Evolutionary conservation across 106 monocot species (phyloP), one percentile per base, ranked within the genome.

Genomic region (Dactylorhiza incarnata): DNA sequence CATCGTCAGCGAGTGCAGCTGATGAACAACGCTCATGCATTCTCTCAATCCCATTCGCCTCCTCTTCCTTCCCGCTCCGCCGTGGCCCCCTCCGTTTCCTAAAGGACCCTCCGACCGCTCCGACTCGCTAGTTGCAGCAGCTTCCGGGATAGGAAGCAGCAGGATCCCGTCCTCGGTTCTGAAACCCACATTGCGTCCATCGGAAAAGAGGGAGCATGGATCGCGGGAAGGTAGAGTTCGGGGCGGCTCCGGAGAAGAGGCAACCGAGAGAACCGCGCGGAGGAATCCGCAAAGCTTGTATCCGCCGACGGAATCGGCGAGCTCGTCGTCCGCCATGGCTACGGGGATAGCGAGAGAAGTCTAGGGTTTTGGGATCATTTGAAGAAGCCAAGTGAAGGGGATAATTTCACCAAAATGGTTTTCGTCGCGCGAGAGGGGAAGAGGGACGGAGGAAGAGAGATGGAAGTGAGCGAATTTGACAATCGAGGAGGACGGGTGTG

Each of bases 221-320:
- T 80, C 45, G n/a, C 90, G 85, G 20, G 73, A 81, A 26, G 73
- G 7, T 54, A 63, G 76, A 48, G 53, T 3, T 51, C 44, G 14
- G 69, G 69, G 10, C 23, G 61, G 54, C n/a, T 43, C 13, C 26
- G 61, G 23, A 43, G 74, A 43, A 59, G 80, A 50, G 68, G 71
- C 6, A 8, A 77, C 75, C 43, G 86, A 47, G 82, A 88, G 72
- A 78, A 87, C 77, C 4, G 78, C 74, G 12, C 48, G 82, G 81
- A 90, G 54, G 83, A 84, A 93, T 54, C 93, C 90, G 73, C 90
- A 93, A 43, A 93, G 90, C 79, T 90, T 90, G 81, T 78, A 72
- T 45, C 78, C 68, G 73, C 68, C 4, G 46, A 81, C 19, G 72
- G 47, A 65, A 49, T 80, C 77, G 74, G 7, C 67, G 8, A 22